Evolutionary conservation across 2,329 filamentous ascomycete species (phyloP), one percentile per base, ranked within the genome.

Genomic region (Hypoxylon sp.): DNA sequence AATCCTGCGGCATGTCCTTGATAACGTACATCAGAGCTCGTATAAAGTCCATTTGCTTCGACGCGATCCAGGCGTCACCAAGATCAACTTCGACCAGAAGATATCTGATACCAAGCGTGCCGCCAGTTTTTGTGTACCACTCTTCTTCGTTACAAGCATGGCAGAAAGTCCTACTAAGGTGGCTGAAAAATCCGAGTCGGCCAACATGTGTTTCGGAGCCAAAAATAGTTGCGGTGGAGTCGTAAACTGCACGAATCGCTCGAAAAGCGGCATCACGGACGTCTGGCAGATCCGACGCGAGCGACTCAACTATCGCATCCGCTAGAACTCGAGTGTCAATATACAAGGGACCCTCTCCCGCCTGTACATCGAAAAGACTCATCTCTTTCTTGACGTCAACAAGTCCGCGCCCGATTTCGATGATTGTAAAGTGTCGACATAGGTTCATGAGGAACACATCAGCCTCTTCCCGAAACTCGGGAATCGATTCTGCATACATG

Each of bases 111-210:
- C 97, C 97, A 19, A 95, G 83, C 59, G 92, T 94, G 42, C 96
- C 96, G 53, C 95, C 96, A 39, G 94, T 92, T 81, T 99, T 99
- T 57, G 94, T 94, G 77, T 97, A 99, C 96, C 97, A 99, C 75
- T 99, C 96, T 78, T 99, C 95, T 75, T 96, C 94, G 75, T 98
- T 94, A 79, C 96, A 99, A 71, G 93, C 94, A 78, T 99, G 96
- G 74, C 93, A 96, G 78, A 98, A 97, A 0, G 90, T 91, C 67
- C 89, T 92, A 42, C 92, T 91, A 5, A 99, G 85, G 75, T 95
- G 91, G 65, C 86, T 87, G 81, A 99, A 99, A 80, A 99, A 93
- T 0, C 91, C 89, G 7, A 99, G 85, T 62, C 89, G 90, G 35
- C 92, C 89, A 32, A 94, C 90, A 58, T 92, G 87, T 21, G 86